Conservation (phyloP, 345 rosid species). For the Aethionema arabicum region DNA sequence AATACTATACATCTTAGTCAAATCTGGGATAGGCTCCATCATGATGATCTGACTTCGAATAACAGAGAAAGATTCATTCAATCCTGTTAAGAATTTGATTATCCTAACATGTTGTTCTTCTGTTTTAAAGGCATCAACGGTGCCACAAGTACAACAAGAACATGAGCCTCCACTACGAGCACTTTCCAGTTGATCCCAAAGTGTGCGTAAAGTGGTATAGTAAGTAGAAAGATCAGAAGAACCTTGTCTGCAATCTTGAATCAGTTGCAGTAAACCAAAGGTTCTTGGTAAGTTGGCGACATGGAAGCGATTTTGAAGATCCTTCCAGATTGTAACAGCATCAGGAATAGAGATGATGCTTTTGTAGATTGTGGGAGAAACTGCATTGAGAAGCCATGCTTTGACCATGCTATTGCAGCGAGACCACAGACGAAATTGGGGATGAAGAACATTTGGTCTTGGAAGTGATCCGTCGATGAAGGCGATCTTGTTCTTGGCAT, state of each 20-base stretch:
- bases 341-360: not conserved
- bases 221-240: not conserved
- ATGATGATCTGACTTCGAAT: not conserved
- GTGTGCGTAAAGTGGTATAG: not conserved
- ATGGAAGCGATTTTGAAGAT: not conserved
- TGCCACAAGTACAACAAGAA: not conserved
- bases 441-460: not conserved
- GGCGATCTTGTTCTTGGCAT: too few relatives aligned
- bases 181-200: not conserved
- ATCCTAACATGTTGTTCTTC: not conserved
- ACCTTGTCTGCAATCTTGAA: not conserved
- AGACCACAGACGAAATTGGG: not conserved
- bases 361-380: not conserved
- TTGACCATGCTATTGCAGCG: not conserved
- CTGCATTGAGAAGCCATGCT: not conserved
- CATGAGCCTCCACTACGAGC: not conserved
- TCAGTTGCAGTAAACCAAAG: not conserved
- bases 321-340: not conserved
- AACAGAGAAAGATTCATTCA: not conserved
- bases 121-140: accelerated
- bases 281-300: not conserved
- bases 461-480: not conserved
- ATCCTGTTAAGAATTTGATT: not conserved
- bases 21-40: not conserved
- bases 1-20: not conserved